Base-by-base conservation (phyloP, 75 land plant genomes). In the Azolla pinnata region DNA sequence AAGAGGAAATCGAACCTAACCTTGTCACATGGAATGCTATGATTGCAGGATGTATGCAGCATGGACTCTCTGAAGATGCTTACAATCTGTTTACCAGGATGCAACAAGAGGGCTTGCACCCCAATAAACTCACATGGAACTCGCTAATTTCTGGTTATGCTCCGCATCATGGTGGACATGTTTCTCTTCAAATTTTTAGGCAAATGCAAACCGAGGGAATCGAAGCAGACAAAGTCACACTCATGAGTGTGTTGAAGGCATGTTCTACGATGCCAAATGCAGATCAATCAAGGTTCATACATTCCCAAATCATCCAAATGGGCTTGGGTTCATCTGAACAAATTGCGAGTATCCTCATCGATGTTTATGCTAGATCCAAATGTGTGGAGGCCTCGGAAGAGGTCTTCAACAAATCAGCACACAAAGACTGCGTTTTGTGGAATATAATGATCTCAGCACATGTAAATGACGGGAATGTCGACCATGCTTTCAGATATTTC, bases 21-120 rank as follows among this genome's bases (percentile, higher is more conserved):
- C 1, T 73, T 5, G 64, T 73, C 4, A 52, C 75, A 28, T 73
- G 75, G 75, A 67, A 59, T 29, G 19, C 75, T 14, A 12, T 73
- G 12, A 61, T 72, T 24, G 50, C 75, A 14, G 75, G 75, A 24
- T 72, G 47, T 56, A 53, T 60, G 5, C 32, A 35, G 14, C 23
- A 54, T 59, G 49, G 59, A 14, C 24, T 65, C 33, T 12, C 19
- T 34, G 59, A 72, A 33, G 33, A 29, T 16, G 68, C 69, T 0
- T 56, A 65, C 17, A 31, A 10, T 1, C 0, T 54, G 42, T 72
- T 66, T 26, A 20, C 23, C 4, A 29, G 23, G 54, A 72, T 72
- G 75, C 47, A 66, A 31, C 25, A 59, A 49, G 53, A 33, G 1
- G 67, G 66, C 2, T 23, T 56, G 3, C 12, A 30, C 18, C 69